Conservation (phyloP, 768 basidiomycete genomes). For the Podaxis carcinomalis region DNA sequence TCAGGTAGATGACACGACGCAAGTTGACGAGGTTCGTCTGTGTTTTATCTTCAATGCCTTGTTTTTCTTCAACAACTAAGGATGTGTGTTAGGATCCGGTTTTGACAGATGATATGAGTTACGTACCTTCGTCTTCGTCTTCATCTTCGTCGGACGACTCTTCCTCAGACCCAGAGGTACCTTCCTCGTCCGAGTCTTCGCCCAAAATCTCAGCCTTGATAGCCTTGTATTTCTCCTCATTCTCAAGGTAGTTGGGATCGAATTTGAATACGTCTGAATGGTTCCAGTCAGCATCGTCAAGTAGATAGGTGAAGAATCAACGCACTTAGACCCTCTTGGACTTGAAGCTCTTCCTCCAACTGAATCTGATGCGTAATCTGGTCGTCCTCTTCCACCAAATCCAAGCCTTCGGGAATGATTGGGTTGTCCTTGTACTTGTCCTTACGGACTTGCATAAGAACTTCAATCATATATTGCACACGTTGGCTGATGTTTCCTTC, state of each 20-base stretch:
- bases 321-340: slow-evolving; percentile 93
- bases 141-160: slow-evolving; percentile 40
- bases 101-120: slow-evolving; percentile 23
- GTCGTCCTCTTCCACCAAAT: slow-evolving; percentile 96
- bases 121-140: slow-evolving; percentile 47
- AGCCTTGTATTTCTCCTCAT: slow-evolving; percentile 89
- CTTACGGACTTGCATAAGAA: slow-evolving; percentile 97
- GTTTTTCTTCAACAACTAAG: slow-evolving; percentile 68
- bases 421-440: slow-evolving; percentile 99
- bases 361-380: slow-evolving; percentile 94
- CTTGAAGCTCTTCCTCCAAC: slow-evolving; percentile 88
- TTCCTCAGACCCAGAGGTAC: slow-evolving; percentile 59
- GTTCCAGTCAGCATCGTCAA: slow-evolving; percentile 8
- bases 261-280: slow-evolving; percentile 90
- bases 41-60: slow-evolving; percentile 91
- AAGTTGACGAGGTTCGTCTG: slow-evolving; percentile 96
- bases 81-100: neutral
- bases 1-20: slow-evolving; percentile 90
- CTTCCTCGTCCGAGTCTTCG: slow-evolving; percentile 67
- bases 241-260: slow-evolving; percentile 82
- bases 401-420: slow-evolving; percentile 87
- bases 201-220: slow-evolving; percentile 96
- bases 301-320: slow-evolving; percentile 15
- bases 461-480: slow-evolving; percentile 99
- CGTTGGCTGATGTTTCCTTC: slow-evolving; percentile 94